Conservation (phyloP, 1,284 basidiomycete species). For the Cystobasidium slooffiae region DNA sequence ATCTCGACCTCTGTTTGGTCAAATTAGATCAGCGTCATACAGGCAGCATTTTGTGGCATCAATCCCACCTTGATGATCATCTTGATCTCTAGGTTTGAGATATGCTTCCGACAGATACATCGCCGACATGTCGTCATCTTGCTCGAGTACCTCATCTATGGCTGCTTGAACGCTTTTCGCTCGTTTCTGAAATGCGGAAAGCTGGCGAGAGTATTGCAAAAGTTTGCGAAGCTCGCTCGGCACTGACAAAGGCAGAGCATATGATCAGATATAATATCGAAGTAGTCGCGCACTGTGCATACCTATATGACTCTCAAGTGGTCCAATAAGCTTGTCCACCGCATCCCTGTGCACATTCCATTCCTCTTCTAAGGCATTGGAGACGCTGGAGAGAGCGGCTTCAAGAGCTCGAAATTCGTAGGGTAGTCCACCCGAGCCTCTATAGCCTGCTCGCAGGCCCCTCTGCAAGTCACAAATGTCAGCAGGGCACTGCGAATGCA, state of each 20-base stretch:
- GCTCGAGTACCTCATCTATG: constrained; percentile 84
- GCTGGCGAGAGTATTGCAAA: constrained; percentile 82
- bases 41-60: background rate
- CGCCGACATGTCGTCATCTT: constrained; percentile 91
- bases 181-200: constrained; percentile 84
- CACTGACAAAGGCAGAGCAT: constrained; percentile 14
- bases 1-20: constrained; percentile 79
- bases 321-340: constrained; percentile 82
- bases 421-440: constrained; percentile 62
- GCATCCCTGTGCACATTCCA: constrained; percentile 87
- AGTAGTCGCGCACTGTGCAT: background rate
- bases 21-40: background rate
- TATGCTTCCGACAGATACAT: constrained; percentile 71
- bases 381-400: constrained; percentile 81
- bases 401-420: constrained; percentile 95
- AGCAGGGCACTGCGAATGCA: constrained; percentile 62
- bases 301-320: constrained; percentile 86
- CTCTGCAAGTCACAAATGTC: constrained; percentile 63
- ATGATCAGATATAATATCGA: background rate
- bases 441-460: constrained; percentile 59
- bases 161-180: constrained; percentile 85
- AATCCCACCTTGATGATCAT: constrained; percentile 47
- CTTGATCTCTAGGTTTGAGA: constrained; percentile 41
- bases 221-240: constrained; percentile 75
- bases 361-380: constrained; percentile 88